Base-by-base conservation (phyloP, 108 stramenopile species). In the Fistulifera pelliculosa region DNA sequence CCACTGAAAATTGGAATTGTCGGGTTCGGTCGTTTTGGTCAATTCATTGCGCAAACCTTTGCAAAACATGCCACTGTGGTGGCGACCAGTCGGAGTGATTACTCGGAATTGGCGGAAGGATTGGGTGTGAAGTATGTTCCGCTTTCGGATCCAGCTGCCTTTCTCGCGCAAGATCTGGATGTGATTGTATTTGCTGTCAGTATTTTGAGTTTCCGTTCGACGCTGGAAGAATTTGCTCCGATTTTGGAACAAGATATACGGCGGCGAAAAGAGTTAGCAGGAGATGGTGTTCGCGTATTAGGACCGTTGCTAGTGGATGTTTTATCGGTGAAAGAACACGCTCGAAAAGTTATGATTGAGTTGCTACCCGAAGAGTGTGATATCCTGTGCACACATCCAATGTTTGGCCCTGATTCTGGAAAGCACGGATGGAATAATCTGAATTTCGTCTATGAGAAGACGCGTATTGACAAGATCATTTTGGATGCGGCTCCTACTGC, bases 341-440 rank as follows among this genome's bases (percentile, higher is more conserved):
- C 96, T 18, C 76, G 92, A 44, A 57, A 91, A 56, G 69, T 89
- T 49, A 38, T 99, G 71, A 66, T 97, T 51, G 71, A 93, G 13
- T 39, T 58, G 8, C 63, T 99, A 16, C 96, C 98, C 0, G 54
- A 64, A 49, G 83, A 87, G 56, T 81, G 83, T 52, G 96, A 97
- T 58, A 81, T 99, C 21, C 61, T 97, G 16, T 96, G 95, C 61
- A 95, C 98, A 10, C 98, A 99, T 77, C 98, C 98, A n/a, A 99
- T 99, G 98, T 99, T 99, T 77, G 98, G 98, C 16, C 96, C 96
- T 12, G 94, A 96, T 60, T 85, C 82, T 0, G 94, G 90, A 14
- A 79, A 68, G 14, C 54, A 90, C 59, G 79, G 86, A 24, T 99
- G 98, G 98, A 76, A 76, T n/a, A 83, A 83, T 19, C 71, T 96